Evolutionary conservation across 352 stramenopile genomes (phyloP).

Genomic region (Sclerospora graminicola): DNA sequence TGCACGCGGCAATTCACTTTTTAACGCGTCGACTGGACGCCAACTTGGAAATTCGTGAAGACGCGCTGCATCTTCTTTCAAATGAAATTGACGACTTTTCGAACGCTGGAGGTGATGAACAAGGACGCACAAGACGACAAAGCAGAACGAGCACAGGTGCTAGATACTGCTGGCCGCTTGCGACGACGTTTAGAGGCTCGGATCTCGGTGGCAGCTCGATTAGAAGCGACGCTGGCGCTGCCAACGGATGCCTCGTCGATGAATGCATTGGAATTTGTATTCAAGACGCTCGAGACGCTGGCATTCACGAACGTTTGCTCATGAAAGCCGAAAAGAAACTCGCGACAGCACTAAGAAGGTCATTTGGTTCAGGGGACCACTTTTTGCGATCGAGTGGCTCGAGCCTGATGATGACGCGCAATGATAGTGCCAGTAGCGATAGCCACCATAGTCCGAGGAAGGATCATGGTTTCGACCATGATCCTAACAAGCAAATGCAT

Average conservation of each 20-base stretch:
- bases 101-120: slow-evolving; percentile 11
- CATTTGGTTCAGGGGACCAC: too few species aligned
- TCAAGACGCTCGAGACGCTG: slow-evolving; percentile 43
- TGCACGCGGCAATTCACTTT: slow-evolving; percentile 48
- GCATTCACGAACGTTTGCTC: slow-evolving; percentile 46
- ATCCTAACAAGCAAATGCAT: too few species aligned
- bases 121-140: slow-evolving; percentile 18
- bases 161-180: slow-evolving; percentile 34
- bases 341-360: slow-evolving; percentile 14
- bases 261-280: slow-evolving; percentile 40
- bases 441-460: too few species aligned
- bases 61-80: slow-evolving; percentile 40
- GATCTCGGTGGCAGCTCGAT: slow-evolving; percentile 30
- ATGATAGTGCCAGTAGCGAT: slow-evolving; percentile 22
- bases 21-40: slow-evolving; percentile 34
- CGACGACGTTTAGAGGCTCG: slow-evolving; percentile 36
- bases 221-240: slow-evolving; percentile 35
- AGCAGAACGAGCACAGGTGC: slow-evolving; percentile 22
- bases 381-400: slow-evolving; percentile 15
- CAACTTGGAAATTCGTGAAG: slow-evolving; percentile 50
- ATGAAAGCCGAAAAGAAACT: slow-evolving; percentile 57
- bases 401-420: slow-evolving; percentile 11
- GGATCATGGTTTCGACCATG: too few species aligned
- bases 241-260: slow-evolving; percentile 36
- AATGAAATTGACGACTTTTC: slow-evolving; percentile 45